Conservation (phyloP, 139 green algal genomes). For the Pycnococcus provasolii region DNA sequence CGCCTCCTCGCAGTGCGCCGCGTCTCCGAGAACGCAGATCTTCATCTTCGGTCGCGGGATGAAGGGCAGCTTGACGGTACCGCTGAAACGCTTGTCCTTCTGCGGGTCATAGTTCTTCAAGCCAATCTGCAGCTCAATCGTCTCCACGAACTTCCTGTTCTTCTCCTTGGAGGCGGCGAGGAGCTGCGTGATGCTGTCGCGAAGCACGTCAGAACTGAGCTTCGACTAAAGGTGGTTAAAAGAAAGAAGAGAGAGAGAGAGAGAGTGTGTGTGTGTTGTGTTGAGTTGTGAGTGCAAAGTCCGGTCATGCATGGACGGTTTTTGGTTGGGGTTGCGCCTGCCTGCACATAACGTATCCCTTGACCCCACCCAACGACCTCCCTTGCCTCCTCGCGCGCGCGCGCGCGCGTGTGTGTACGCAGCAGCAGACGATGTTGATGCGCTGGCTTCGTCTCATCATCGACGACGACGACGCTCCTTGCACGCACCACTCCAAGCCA, state of each 20-base stretch:
- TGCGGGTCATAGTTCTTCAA: slow-evolving; percentile 99
- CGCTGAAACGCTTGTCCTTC: slow-evolving; percentile 99
- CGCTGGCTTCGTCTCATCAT: no score
- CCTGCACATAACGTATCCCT: no score
- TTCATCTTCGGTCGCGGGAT: slow-evolving; percentile 86
- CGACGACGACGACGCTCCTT: no score
- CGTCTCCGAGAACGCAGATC: slow-evolving; percentile 92
- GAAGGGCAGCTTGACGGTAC: slow-evolving; percentile 92
- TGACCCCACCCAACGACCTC: no score
- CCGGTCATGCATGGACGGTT: no score
- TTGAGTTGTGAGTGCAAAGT: no score
- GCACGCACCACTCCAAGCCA: no score
- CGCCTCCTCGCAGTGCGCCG: slow-evolving; percentile 94
- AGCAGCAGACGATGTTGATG: no score
- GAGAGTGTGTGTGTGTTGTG: no score
- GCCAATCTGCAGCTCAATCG: slow-evolving; percentile 97
- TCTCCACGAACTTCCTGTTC: slow-evolving; percentile 95
- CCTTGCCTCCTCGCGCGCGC: no score
- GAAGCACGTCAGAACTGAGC: slow-evolving; percentile 56
- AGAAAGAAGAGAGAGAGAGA: not conserved
- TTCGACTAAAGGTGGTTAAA: slow-evolving; percentile 36
- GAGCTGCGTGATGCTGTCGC: slow-evolving; percentile 44
- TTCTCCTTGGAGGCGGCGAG: slow-evolving; percentile 47
- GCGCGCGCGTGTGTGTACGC: no score
- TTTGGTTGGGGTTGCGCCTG: no score